Base-by-base conservation (phyloP, 768 basidiomycete species). In the Pleurotus ostreatus region DNA sequence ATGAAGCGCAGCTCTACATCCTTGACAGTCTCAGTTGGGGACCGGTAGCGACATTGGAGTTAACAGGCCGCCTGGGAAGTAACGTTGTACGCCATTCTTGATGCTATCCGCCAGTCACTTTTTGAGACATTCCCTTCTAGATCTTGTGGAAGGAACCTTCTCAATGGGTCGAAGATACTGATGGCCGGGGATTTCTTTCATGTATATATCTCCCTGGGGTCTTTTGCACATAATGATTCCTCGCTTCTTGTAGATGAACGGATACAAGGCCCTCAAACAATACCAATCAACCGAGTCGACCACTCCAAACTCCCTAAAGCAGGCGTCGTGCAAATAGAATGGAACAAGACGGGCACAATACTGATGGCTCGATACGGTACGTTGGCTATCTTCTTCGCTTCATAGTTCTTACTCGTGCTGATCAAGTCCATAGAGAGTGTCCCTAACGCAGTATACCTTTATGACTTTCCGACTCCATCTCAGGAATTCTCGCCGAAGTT, bases 171-270 rank as follows among this genome's bases (percentile, higher is more conserved):
- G 88, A 89, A 66, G 77, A 85, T 1, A 93, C 92, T 0, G 82
- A 88, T 64, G 92, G 90, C 23, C 83, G 87, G 55, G 94, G 94
- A 4, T 94, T 95, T 66, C 74, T 96, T 22, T 89, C 92, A 20
- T 97, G 94, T 93, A 63, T 22, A 78, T 64, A 9, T 40, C 39
- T 25, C 18, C 40, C 26, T 37, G n/a, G 44, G 22, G 20, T 13
- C 4, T 25, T 30, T 57, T 57, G 43, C 56, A 20, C 20, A 20
- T 20, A 20, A 20, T 20, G 20, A 20, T 20, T 16, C 23, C 8
- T 25, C 41, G n/a, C 26, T 22, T 30, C 30, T 18, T 18, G 23
- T 57, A 92, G 91, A 90, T 63, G 88, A 91, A 57, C 79, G 83
- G 46, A 63, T 86, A 15, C 76, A 77, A 30, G 78, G 85, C 0